phyloP scores from a whole-genome alignment of 257 asterid genomes.

The Leptodermis oblonga region DNA sequence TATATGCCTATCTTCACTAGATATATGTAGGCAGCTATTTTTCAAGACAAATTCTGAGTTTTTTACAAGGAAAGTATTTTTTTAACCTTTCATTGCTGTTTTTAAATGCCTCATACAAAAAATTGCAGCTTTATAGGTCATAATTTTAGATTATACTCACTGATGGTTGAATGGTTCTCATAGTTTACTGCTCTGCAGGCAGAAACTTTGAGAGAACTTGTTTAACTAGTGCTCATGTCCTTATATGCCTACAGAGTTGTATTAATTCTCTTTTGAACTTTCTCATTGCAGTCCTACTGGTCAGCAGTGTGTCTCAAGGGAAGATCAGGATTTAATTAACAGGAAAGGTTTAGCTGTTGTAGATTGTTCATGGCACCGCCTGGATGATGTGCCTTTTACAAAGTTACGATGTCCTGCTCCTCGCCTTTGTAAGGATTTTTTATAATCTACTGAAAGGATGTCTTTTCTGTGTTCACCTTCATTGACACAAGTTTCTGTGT shows the following conservation, averaged over 20 bases:
- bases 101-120: neutral
- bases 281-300: slow-evolving; percentile 72
- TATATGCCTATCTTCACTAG: neutral
- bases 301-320: slow-evolving; percentile 81
- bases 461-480: neutral
- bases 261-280: neutral
- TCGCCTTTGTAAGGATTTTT: slow-evolving; percentile 72
- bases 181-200: neutral
- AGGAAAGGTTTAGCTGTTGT: slow-evolving; percentile 90
- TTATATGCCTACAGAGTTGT: neutral
- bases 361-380: slow-evolving; percentile 98
- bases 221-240: neutral
- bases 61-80: neutral
- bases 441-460: neutral
- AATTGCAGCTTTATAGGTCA: neutral
- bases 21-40: neutral
- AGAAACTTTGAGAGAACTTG: neutral
- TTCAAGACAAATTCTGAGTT: neutral
- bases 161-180: too few relatives aligned
- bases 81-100: neutral
- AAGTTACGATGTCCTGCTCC: slow-evolving; percentile 94
- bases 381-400: slow-evolving; percentile 91
- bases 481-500: neutral
- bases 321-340: slow-evolving; percentile 67
- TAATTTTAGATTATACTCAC: neutral